These are phyloP conservation scores for Pseudocercospora macadamiae DNA, from an alignment of 2,329 filamentous ascomycete species.

Conservation along the genomic window DNA sequence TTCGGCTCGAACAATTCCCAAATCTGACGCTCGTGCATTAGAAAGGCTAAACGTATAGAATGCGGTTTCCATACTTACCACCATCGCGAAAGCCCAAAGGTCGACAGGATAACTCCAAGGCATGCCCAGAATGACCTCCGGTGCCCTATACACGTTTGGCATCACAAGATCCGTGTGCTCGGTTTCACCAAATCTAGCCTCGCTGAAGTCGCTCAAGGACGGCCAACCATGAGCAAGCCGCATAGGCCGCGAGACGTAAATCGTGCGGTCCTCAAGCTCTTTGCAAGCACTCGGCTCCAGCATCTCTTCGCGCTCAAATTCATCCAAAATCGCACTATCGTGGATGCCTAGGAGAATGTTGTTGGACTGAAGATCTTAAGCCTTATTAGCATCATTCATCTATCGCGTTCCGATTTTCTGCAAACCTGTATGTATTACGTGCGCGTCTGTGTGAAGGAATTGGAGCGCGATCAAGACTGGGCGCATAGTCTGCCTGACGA, in stretches of 20 bases:
- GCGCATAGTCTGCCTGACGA: neutral
- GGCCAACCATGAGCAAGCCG: slow-evolving; percentile 8
- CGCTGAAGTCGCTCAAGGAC: slow-evolving; percentile 29
- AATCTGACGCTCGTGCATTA: slow-evolving; percentile 27
- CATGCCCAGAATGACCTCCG: slow-evolving; percentile 41
- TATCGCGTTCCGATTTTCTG: neutral
- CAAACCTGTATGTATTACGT: slow-evolving; percentile 25
- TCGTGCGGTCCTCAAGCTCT: slow-evolving; percentile 21
- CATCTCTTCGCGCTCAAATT: slow-evolving; percentile 23
- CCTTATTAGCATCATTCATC: neutral
- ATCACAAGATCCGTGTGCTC: slow-evolving; percentile 36
- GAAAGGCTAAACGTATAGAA: neutral
- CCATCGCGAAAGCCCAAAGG: slow-evolving; percentile 43
- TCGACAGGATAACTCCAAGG: slow-evolving; percentile 41
- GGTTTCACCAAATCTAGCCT: slow-evolving; percentile 18
- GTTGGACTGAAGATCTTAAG: slow-evolving; percentile 26
- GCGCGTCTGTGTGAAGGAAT: slow-evolving; percentile 21
- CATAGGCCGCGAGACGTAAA: slow-evolving; percentile 25
- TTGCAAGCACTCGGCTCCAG: slow-evolving; percentile 22
- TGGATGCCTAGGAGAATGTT: slow-evolving; percentile 29
- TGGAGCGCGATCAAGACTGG: neutral
- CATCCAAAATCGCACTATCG: slow-evolving; percentile 23
- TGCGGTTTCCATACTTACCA: slow-evolving; percentile 34
- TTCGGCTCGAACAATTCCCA: slow-evolving; percentile 42
- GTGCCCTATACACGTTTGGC: slow-evolving; percentile 41